These are phyloP conservation scores for Toxicodendron radicans DNA, from an alignment of 345 rosid species.

Conservation along the genomic window DNA sequence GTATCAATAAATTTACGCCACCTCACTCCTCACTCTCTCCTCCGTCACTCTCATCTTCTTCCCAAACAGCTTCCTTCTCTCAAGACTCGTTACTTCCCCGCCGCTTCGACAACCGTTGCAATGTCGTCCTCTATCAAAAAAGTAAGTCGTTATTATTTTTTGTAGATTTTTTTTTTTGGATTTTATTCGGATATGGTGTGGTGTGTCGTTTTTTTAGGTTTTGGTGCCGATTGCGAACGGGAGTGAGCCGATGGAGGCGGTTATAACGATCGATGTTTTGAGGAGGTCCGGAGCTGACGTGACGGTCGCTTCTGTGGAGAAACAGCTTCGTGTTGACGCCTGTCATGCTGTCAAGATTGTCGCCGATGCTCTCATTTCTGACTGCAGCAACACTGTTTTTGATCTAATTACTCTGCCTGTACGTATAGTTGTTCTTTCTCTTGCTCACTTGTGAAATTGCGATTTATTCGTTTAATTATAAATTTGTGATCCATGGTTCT, in stretches of 20 bases:
- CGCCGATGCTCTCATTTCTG: slow-evolving; percentile 70
- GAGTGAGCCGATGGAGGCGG: slow-evolving; percentile 94
- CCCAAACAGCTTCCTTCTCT: slow-evolving; percentile 15
- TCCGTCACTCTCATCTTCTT: slow-evolving; percentile 4
- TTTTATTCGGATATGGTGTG: not conserved
- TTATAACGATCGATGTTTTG: slow-evolving; percentile 74
- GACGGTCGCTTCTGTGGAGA: slow-evolving; percentile 79
- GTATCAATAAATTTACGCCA: slow-evolving; percentile 27
- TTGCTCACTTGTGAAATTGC: not conserved
- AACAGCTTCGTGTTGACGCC: slow-evolving; percentile 66
- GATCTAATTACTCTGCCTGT: slow-evolving; percentile 84
- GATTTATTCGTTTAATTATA: not conserved
- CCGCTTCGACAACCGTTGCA: slow-evolving; percentile 28
- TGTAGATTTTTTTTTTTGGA: not conserved
- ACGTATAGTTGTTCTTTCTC: slow-evolving; percentile 1
- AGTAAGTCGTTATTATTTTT: slow-evolving; percentile 32
- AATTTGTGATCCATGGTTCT: not conserved
- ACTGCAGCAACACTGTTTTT: slow-evolving; percentile 46
- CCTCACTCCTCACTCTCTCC: slow-evolving; percentile 19
- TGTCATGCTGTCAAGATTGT: slow-evolving; percentile 71
- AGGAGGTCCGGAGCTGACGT: slow-evolving; percentile 86
- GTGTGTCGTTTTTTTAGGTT: slow-evolving; percentile 48
- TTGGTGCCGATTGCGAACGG: slow-evolving; percentile 92
- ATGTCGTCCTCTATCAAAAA: slow-evolving; percentile 63
- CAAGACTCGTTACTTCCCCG: slow-evolving; percentile 34